Evolutionary conservation across 352 stramenopile species (phyloP), one percentile per base, ranked within the genome.

Genomic region (Phytophthora palmivora): DNA sequence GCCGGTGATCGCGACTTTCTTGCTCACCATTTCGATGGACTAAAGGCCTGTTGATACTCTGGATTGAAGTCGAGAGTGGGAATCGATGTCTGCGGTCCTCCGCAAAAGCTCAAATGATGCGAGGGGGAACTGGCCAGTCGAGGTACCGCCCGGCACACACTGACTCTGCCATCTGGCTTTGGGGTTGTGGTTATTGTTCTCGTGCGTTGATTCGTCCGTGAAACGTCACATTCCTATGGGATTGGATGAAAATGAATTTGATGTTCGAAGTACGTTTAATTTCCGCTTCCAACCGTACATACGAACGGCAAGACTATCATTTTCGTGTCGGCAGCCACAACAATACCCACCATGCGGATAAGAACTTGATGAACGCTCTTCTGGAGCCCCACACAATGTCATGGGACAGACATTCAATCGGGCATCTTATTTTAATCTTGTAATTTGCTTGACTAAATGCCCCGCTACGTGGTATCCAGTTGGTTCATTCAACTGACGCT

Each of bases 1-100:
- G 36, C 48, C 72, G 48, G 73, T 63, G 44, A 85, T 61, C n/a
- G 66, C 56, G 14, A 69, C 36, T 39, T 81, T 76, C 52, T 76
- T 76, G 16, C 38, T 46, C 32, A 65, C 68, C 53, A 76, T 69
- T 58, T 48, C 33, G 26, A 37, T 45, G 33, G 46, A 12, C 42
- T 19, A 26, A 37, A 19, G 32, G 22, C 21, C 45, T n/a, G 33
- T 63, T 43, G 47, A 45, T 66, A 48, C 33, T 67, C 15, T 34
- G 16, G 30, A 19, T 38, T 36, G 39, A 39, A 39, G 43, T 62
- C 2, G 14, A 15, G 16, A 22, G 14, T 5, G 21, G 22, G 24
- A 28, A 21, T 57, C 33, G 24, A 19, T 36, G 57, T 62, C 43
- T 58, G 49, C 24, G 1, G 54, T 50, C 34, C 48, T 19, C 54